Evolutionary conservation across 352 stramenopile genomes (phyloP).

Genomic region (Hyaloperonospora brassicae): DNA sequence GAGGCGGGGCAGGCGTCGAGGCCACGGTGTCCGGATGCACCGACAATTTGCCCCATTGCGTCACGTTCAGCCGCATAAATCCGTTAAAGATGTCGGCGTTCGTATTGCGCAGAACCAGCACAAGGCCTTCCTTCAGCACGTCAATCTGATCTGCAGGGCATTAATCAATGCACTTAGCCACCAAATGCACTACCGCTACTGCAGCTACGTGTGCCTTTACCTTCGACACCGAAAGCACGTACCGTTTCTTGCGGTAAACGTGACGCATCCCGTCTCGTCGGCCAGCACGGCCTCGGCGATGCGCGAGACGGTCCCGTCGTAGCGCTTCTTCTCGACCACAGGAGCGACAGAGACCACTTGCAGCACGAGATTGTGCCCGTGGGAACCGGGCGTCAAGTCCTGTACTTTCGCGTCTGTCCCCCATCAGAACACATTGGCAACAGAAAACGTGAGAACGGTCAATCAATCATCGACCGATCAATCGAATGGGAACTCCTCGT

Average conservation of each 20-base stretch:
- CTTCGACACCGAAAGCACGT: not conserved
- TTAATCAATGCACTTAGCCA: not conserved
- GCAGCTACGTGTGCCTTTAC: not conserved
- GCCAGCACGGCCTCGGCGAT: slow-evolving; percentile 71
- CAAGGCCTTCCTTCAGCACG: slow-evolving; percentile 38
- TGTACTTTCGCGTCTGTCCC: slow-evolving; percentile 66
- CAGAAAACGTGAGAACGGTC: no score
- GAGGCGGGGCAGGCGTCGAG: slow-evolving; percentile 55
- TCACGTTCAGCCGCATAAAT: slow-evolving; percentile 81
- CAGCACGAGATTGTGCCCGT: slow-evolving; percentile 77
- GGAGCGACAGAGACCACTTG: slow-evolving; percentile 55
- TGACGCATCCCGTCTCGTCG: slow-evolving; percentile 79
- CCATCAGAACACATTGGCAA: not conserved
- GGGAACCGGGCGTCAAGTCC: slow-evolving; percentile 60
- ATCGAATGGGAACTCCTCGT: no score
- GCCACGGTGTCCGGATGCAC: slow-evolving; percentile 59
- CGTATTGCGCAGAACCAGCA: slow-evolving; percentile 74
- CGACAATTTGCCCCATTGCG: slow-evolving; percentile 76
- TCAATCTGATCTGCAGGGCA: slow-evolving; percentile 66
- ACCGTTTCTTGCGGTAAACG: slow-evolving; percentile 77
- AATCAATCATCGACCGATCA: no score
- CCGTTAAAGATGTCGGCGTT: slow-evolving; percentile 80
- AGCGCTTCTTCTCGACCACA: slow-evolving; percentile 59
- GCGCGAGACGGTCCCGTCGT: slow-evolving; percentile 53
- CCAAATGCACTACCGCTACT: not conserved